phyloP scores from a whole-genome alignment of 129 eudicot species.

The Smallanthus sonchifolius region DNA sequence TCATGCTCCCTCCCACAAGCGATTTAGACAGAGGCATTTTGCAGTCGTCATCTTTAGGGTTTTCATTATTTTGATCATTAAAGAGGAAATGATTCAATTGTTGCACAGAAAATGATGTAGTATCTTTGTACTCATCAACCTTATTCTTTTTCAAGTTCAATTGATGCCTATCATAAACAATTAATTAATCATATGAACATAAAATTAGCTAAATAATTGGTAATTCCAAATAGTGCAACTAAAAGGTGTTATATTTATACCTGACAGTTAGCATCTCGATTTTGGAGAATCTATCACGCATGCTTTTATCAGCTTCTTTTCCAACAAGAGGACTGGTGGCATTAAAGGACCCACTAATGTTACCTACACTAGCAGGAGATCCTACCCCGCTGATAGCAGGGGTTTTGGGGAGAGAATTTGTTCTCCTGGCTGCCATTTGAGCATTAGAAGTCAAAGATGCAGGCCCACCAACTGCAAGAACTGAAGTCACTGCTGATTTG shows the following conservation, averaged over 20 bases:
- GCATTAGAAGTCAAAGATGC: constrained; percentile 66
- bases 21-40: constrained; percentile 79
- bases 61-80: constrained; percentile 52
- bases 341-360: constrained; percentile 56
- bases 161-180: constrained; percentile 48
- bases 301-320: constrained; percentile 52
- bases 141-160: constrained; percentile 70
- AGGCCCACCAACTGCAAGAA: constrained; percentile 52
- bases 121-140: constrained; percentile 52
- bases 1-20: constrained; percentile 77
- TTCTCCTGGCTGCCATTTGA: constrained; percentile 61
- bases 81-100: constrained; percentile 42
- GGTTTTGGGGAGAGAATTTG: constrained; percentile 71
- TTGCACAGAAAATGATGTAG: constrained; percentile 37
- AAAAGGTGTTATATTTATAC: constrained; percentile 26
- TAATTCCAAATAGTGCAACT: not conserved
- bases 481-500: constrained; percentile 64
- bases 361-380: constrained; percentile 84
- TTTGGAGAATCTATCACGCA: constrained; percentile 69
- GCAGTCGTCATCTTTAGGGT: constrained; percentile 65
- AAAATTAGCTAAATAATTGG: not conserved
- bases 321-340: constrained; percentile 81
- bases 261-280: constrained; percentile 71
- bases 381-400: constrained; percentile 71
- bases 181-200: constrained; percentile 2